Percentiles rank a stretch among this genome's conserved stretches.
phyloP scores from a whole-genome alignment of 345 rosid species.

The Camelina neglecta region DNA sequence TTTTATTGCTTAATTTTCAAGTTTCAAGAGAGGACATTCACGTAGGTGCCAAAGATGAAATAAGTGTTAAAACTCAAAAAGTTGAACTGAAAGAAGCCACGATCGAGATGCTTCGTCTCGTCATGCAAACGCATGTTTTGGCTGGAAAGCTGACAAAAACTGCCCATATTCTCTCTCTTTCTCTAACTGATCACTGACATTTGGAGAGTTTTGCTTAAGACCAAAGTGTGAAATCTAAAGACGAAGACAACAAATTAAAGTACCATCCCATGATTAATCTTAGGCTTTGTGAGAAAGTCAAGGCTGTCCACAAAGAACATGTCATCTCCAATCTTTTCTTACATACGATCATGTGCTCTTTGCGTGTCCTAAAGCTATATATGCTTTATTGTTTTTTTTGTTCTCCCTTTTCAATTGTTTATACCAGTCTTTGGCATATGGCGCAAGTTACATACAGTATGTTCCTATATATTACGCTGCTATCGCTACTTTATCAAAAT shows the following conservation, averaged over 20 bases:
- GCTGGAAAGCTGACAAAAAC: constrained; percentile 44
- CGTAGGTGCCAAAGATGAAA: neutral
- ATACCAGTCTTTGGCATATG: constrained; percentile 14
- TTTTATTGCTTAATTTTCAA: neutral
- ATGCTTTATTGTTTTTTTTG: constrained; percentile 16
- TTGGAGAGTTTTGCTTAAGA: constrained; percentile 43
- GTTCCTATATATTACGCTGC: constrained; percentile 8
- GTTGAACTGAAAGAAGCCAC: constrained; percentile 33
- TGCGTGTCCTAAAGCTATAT: constrained; percentile 36
- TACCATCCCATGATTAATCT: constrained; percentile 43
- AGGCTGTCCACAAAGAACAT: constrained; percentile 45
- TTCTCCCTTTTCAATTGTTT: neutral
- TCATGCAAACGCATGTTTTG: constrained; percentile 38
- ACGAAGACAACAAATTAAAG: constrained; percentile 41
- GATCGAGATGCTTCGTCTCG: constrained; percentile 38
- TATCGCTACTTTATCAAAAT: neutral
- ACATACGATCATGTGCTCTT: constrained; percentile 45
- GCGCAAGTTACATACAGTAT: neutral
- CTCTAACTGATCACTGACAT: constrained; percentile 26
- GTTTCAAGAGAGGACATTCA: neutral
- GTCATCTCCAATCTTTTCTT: constrained; percentile 32
- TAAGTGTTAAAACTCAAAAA: constrained; percentile 24
- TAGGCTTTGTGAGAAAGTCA: constrained; percentile 45
- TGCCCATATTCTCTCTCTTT: constrained; percentile 28
- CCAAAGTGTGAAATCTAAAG: constrained; percentile 41